Base-by-base conservation (phyloP, 1,284 basidiomycete genomes). In the Salmacisia buchloeana region DNA sequence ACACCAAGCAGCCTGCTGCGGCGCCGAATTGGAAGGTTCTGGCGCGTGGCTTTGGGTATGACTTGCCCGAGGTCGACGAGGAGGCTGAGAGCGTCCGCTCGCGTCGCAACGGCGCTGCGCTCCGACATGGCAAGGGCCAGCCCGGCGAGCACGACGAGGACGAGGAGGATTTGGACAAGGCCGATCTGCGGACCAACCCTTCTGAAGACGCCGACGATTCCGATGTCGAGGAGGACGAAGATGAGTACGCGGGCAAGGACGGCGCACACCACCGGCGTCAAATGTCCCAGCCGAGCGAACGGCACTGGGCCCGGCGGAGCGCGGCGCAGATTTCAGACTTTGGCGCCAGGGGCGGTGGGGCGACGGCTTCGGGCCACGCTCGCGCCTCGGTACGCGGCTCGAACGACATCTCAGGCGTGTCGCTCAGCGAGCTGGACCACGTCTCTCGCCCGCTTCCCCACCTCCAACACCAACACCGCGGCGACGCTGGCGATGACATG, bases 161-260 rank as follows among this genome's bases (percentile, higher is more conserved):
- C 0, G 46, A 31, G 18, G 39, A 52, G 13, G 64, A 58, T 9
- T 63, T 66, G 6, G 64, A 68, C 2, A 54, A 65, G 21, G 67
- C 65, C 27, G 72, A 75, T 27, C 57, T 72, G 18, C 69, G 72
- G 31, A 74, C 74, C 23, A 74, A 75, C 39, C 72, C 73, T 5
- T 72, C 70, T 60, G 72, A 75, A 57, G 72, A 74, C 56, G 72
- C 68, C 6, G 73, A 75, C 41, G 66, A 69, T 33, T 71, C 72
- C 3, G 70, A 73, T 29, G 66, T 67, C 27, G 73, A 75, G 35
- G 72, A 70, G 12, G 62, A 64, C 6, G 63, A 63, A 5, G 49
- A 54, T 54, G 27, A 54, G n/a, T n/a, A n/a, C n/a, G n/a, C n/a
- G 7, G 21, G 21, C 45, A 49, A 49, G 45, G 45, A 45, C 13